Evolutionary conservation across 371 early-diverging fungal species (phyloP).

Genomic region (Mortierella sp.): DNA sequence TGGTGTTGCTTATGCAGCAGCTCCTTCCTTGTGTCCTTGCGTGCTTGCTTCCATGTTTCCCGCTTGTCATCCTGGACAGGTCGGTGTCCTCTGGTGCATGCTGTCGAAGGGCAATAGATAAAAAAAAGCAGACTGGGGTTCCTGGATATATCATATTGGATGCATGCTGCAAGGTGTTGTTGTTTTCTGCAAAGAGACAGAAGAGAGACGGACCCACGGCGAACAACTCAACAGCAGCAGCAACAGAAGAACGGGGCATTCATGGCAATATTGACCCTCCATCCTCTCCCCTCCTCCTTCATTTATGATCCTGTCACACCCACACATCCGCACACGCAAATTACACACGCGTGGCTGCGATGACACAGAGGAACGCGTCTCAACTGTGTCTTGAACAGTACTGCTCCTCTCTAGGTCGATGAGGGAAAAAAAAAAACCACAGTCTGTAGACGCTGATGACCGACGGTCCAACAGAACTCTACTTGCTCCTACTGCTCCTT

Average conservation of each 20-base stretch:
- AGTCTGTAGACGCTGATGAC: neutral
- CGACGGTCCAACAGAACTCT: neutral
- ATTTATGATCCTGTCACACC: constrained; percentile 6
- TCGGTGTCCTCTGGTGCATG: neutral
- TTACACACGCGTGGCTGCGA: neutral
- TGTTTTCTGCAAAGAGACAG: neutral
- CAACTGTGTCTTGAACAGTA: neutral
- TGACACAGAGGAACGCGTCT: neutral
- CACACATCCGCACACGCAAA: neutral
- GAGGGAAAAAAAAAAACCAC: constrained; percentile 2
- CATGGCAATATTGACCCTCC: neutral
- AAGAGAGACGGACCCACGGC: neutral
- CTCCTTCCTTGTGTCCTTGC: neutral
- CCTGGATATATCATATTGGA: neutral
- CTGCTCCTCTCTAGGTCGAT: neutral
- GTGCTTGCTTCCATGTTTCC: neutral
- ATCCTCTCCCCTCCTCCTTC: neutral
- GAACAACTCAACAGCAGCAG: no score
- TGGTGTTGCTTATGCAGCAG: constrained; percentile 4
- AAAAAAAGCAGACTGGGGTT: neutral
- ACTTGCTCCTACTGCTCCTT: neutral
- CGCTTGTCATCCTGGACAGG: neutral
- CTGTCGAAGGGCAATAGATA: neutral
- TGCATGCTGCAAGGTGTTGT: constrained; percentile 10
- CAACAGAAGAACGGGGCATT: neutral